phyloP scores from a whole-genome alignment of 2,329 filamentous ascomycete genomes.

The Paraphaeosphaeria minitans region DNA sequence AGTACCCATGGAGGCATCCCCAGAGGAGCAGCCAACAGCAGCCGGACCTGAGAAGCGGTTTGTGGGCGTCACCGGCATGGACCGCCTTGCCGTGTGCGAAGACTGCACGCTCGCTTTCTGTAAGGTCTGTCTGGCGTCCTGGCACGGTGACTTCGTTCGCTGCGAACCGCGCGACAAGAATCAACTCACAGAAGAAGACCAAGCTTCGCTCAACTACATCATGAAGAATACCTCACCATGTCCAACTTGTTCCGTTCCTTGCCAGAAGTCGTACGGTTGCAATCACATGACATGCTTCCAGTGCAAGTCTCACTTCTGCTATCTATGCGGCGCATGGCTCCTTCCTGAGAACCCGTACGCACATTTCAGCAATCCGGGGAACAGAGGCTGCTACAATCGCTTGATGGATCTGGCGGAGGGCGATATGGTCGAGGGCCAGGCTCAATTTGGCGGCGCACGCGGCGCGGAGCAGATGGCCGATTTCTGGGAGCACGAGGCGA shows the following conservation, averaged over 20 bases:
- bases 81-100: conserved; percentile 79
- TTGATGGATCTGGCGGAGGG: conserved; percentile 90
- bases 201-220: conserved; percentile 85
- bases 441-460: conserved; percentile 50
- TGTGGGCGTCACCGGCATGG: conserved; percentile 56
- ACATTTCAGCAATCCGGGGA: conserved; percentile 79
- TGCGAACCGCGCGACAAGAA: conserved; percentile 67
- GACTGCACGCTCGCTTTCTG: conserved; percentile 86
- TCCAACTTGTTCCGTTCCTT: conserved; percentile 82
- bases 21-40: conserved; percentile 12
- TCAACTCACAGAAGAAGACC: conserved; percentile 82
- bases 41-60: conserved; percentile 31
- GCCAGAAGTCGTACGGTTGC: conserved; percentile 91
- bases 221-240: conserved; percentile 81
- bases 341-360: conserved; percentile 79
- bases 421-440: conserved; percentile 59
- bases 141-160: conserved; percentile 89
- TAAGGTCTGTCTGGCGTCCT: conserved; percentile 72
- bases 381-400: conserved; percentile 74
- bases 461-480: conserved; percentile 51
- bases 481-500: conserved; percentile 44
- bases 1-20: conserved; percentile 9
- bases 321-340: conserved; percentile 89
- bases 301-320: conserved; percentile 93
- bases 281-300: conserved; percentile 96